Evolutionary conservation across 768 basidiomycete genomes (phyloP), one percentile per base, ranked within the genome.

Genomic region (Pleurotus eryngii): DNA sequence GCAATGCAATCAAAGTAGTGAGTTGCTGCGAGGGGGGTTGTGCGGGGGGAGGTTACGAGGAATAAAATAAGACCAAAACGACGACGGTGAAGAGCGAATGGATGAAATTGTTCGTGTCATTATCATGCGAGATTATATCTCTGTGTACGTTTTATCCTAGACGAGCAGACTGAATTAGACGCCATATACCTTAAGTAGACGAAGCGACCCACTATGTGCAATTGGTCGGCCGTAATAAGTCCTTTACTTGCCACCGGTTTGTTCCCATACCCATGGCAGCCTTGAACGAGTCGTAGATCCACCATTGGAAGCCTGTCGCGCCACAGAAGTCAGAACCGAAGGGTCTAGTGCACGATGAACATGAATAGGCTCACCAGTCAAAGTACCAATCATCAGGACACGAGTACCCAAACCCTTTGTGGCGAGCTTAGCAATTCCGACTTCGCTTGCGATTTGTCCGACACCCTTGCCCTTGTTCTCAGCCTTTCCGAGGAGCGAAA

Each of bases 281-380:
- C 80, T 93, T 93, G 84, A 92, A 93, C 50, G 83, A 77, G 70
- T 93, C 92, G 71, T 93, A 94, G 74, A 94, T 92, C 89, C 91
- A 92, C 90, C 90, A 92, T 80, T 92, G 89, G 88, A 90, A 90
- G 67, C 89, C 92, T 76, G 74, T 79, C 61, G 79, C 69, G 58
- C 74, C 76, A 74, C 74, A 43, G 53, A 9, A 46, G 6, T 20
- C 42, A 38, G 38, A 55, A 40, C 24, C 40, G 27, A 14, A 17
- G n/a, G 5, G 22, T 12, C 30, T 17, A 38, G 27, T 22, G 22
- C 46, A 2, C 37, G 9, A 26, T 30, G 0, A 11, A 1, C 6
- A 46, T n/a, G 5, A 9, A 20, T 14, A 1, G 1, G 60, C 74
- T 65, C 57, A 74, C 76, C 76, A 56, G 78, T 79, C 61, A 80